phyloP scores from a whole-genome alignment of 768 basidiomycete species.

The Panus rudis region DNA sequence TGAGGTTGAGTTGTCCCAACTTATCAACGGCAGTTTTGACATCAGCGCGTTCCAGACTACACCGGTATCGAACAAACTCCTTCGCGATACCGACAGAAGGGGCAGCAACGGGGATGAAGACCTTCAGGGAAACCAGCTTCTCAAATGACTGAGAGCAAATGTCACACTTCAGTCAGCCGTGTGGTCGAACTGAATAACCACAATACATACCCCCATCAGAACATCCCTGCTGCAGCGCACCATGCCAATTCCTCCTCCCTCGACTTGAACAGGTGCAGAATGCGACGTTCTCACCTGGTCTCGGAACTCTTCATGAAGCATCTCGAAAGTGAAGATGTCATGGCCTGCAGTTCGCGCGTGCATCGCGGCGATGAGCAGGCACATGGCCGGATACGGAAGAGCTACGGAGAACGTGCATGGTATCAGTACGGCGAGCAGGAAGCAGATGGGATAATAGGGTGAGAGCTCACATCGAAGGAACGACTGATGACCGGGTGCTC shows the following conservation, averaged over 20 bases:
- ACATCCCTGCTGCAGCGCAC: slow-evolving; percentile 57
- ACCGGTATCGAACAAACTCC: slow-evolving; percentile 74
- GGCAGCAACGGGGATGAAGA: slow-evolving; percentile 49
- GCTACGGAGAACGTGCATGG: slow-evolving; percentile 32
- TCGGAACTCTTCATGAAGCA: slow-evolving; percentile 76
- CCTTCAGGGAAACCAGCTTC: slow-evolving; percentile 43
- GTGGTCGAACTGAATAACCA: background rate
- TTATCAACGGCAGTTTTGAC: slow-evolving; percentile 62
- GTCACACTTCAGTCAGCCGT: no score
- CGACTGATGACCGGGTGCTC: slow-evolving; percentile 43
- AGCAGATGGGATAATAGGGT: background rate
- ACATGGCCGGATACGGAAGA: slow-evolving; percentile 71
- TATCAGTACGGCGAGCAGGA: slow-evolving; percentile 1
- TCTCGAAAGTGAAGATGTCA: slow-evolving; percentile 81
- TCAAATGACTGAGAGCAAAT: slow-evolving; percentile 65
- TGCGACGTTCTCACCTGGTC: slow-evolving; percentile 66
- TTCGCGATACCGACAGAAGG: slow-evolving; percentile 45
- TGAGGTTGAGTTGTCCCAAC: slow-evolving; percentile 61
- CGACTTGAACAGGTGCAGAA: slow-evolving; percentile 68
- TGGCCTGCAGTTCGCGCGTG: slow-evolving; percentile 76
- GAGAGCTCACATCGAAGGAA: slow-evolving; percentile 44
- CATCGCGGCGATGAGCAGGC: slow-evolving; percentile 78
- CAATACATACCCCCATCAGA: slow-evolving; percentile 51
- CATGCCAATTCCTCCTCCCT: slow-evolving; percentile 72
- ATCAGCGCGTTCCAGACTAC: slow-evolving; percentile 52